Evolutionary conservation across 176 grass and related monocot genomes (phyloP).

Genomic region (Elaeis guineensis): DNA sequence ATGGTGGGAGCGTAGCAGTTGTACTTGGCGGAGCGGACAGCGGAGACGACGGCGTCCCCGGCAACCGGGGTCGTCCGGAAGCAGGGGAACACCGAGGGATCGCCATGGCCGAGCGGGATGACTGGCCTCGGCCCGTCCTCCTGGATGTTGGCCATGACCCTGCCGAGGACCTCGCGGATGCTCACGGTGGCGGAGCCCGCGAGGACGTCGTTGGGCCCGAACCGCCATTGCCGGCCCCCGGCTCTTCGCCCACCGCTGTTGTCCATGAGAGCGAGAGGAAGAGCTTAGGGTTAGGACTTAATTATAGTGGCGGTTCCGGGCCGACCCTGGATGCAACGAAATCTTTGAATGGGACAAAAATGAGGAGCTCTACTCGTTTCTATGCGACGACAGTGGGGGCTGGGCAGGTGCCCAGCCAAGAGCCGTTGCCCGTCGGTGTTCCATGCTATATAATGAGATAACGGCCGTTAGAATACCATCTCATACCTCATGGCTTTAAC

Average conservation of each 20-base stretch:
- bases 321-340: too few species aligned
- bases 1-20: conserved; percentile 40
- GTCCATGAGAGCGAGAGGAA: conserved; percentile 17
- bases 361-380: too few species aligned
- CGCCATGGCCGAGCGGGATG: conserved; percentile 44
- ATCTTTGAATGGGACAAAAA: too few species aligned
- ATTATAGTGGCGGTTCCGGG: too few species aligned
- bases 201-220: conserved; percentile 23
- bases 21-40: conserved; percentile 37
- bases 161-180: conserved; percentile 39
- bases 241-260: neutral
- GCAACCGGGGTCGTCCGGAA: conserved; percentile 53
- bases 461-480: too few species aligned
- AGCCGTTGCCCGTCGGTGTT: too few species aligned
- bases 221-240: conserved; percentile 30
- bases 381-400: too few species aligned
- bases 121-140: conserved; percentile 28
- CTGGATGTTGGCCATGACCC: conserved; percentile 27
- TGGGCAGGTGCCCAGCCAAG: too few species aligned
- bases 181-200: conserved; percentile 19
- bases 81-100: conserved; percentile 56
- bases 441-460: too few species aligned
- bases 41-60: conserved; percentile 58
- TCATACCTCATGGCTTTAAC: too few species aligned
- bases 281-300: too few species aligned